Evolutionary conservation across 805 yeast species (phyloP).

Genomic region (Wickerhamiella allomyrinae): DNA sequence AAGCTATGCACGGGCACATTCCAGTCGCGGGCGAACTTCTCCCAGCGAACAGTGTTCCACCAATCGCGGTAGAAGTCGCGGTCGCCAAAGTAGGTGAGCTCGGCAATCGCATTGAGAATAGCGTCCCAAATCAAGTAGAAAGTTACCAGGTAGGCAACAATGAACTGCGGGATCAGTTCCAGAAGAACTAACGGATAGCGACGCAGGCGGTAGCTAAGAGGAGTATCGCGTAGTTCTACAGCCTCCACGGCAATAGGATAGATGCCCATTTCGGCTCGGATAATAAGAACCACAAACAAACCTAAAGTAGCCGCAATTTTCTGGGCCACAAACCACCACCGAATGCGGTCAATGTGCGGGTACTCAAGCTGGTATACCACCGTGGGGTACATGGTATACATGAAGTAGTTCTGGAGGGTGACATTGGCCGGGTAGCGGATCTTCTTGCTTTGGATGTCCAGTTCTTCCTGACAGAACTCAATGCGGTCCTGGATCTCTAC

Average conservation of each 20-base stretch:
- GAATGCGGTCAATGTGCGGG: slow-evolving; percentile 57
- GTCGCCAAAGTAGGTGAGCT: slow-evolving; percentile 73
- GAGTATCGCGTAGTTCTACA: slow-evolving; percentile 32
- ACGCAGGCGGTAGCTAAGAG: slow-evolving; percentile 32
- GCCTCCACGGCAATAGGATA: slow-evolving; percentile 62
- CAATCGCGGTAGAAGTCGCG: slow-evolving; percentile 89
- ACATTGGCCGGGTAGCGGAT: slow-evolving; percentile 60
- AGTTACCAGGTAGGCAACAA: slow-evolving; percentile 56
- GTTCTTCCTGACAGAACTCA: slow-evolving; percentile 58
- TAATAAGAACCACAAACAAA: slow-evolving; percentile 65
- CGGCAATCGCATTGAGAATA: slow-evolving; percentile 80
- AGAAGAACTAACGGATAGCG: slow-evolving; percentile 45
- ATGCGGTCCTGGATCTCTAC: slow-evolving; percentile 34
- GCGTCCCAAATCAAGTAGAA: slow-evolving; percentile 95
- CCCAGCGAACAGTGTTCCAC: slow-evolving; percentile 96
- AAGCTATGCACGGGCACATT: slow-evolving; percentile 87
- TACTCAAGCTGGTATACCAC: slow-evolving; percentile 55
- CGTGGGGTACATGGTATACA: slow-evolving; percentile 79
- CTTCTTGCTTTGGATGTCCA: slow-evolving; percentile 39
- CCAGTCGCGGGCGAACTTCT: slow-evolving; percentile 88
- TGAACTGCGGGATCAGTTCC: slow-evolving; percentile 69
- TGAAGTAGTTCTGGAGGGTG: slow-evolving; percentile 48
- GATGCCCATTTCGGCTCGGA: slow-evolving; percentile 58
- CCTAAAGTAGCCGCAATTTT: slow-evolving; percentile 79
- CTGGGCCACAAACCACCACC: slow-evolving; percentile 53